A percentile compares a stretch with the other conserved stretches of the same genome.
Conservation (phyloP, 768 basidiomycete genomes). For the Tylopilus felleus region DNA sequence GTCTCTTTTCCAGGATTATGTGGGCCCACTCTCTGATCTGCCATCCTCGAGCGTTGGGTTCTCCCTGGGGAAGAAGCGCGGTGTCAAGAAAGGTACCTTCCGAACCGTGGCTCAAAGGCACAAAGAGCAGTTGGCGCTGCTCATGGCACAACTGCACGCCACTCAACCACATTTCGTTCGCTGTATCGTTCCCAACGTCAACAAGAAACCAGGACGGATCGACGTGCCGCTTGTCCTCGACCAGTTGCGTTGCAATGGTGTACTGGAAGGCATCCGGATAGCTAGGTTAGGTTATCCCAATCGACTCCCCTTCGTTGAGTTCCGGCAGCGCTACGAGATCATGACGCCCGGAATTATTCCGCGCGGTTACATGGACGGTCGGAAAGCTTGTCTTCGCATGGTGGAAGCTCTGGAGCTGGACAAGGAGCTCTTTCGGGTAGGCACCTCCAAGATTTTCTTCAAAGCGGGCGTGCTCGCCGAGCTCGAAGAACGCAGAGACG, state of each 20-base stretch:
- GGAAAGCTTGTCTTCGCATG: conserved; percentile 90
- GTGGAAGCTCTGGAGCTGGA: conserved; percentile 87
- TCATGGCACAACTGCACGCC: conserved; percentile 87
- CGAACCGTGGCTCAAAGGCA: conserved; percentile 93
- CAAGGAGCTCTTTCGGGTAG: conserved; percentile 80
- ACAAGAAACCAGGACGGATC: conserved; percentile 88
- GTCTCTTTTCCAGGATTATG: conserved; percentile 79
- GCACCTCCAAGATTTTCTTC: conserved; percentile 98
- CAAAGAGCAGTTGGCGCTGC: conserved; percentile 88
- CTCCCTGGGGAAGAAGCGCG: conserved; percentile 59
- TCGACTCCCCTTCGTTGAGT: conserved; percentile 93
- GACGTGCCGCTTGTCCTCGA: conserved; percentile 95
- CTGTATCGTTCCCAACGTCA: conserved; percentile 92
- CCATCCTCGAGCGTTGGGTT: conserved; percentile 34
- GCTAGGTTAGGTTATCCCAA: conserved; percentile 97
- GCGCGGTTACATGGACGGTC: conserved; percentile 95
- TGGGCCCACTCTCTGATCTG: conserved; percentile 40
- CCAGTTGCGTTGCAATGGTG: conserved; percentile 97
- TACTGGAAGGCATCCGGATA: conserved; percentile 97
- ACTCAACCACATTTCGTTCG: conserved; percentile 98
- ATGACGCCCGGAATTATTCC: conserved; percentile 92
- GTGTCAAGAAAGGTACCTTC: conserved; percentile 93
- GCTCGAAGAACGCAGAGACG: conserved; percentile 88
- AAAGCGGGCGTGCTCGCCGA: conserved; percentile 97
- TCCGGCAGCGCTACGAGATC: conserved; percentile 94